Percentiles rank a stretch among this genome's conserved stretches.
These are phyloP conservation scores for Penicillium polonicum DNA, from an alignment of 2,329 filamentous ascomycete genomes.

Conservation along the genomic window DNA sequence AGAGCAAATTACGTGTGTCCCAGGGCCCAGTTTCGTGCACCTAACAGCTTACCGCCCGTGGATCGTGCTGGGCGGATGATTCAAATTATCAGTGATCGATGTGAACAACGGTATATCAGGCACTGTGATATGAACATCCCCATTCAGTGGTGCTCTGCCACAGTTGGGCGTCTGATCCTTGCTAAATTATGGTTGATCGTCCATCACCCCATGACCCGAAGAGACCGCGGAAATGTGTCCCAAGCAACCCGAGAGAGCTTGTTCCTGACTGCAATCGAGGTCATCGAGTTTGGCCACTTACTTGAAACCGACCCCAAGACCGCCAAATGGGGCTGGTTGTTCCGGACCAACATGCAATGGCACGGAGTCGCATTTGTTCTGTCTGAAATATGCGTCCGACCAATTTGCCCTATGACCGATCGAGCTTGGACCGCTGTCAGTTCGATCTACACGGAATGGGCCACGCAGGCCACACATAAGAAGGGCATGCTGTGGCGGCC, in stretches of 20 bases:
- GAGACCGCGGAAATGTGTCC: constrained; percentile 56
- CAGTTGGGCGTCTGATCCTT: constrained; percentile 68
- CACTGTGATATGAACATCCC: constrained; percentile 53
- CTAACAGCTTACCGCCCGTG: constrained; percentile 18
- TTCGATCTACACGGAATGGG: constrained; percentile 41
- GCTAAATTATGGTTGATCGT: constrained; percentile 76
- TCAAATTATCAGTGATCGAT: constrained; percentile 53
- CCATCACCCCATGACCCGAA: constrained; percentile 69
- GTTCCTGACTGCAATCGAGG: constrained; percentile 70
- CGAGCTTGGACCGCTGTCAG: constrained; percentile 61
- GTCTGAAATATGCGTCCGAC: constrained; percentile 59
- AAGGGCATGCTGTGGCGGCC: constrained; percentile 64
- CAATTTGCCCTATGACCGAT: constrained; percentile 57
- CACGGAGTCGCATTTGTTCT: constrained; percentile 62
- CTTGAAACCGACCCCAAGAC: constrained; percentile 63
- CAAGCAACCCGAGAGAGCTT: constrained; percentile 66
- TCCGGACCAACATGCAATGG: constrained; percentile 65
- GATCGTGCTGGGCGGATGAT: constrained; percentile 48
- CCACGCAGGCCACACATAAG: constrained; percentile 38
- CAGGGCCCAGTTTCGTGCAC: constrained; percentile 22
- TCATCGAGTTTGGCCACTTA: constrained; percentile 68
- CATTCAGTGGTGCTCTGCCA: constrained; percentile 67
- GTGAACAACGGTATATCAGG: constrained; percentile 56
- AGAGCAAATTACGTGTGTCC: constrained; percentile 41
- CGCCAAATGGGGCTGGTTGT: constrained; percentile 65